Conservation (phyloP, 2,329 filamentous ascomycete species). For the Atkinsonella hypoxylon region DNA sequence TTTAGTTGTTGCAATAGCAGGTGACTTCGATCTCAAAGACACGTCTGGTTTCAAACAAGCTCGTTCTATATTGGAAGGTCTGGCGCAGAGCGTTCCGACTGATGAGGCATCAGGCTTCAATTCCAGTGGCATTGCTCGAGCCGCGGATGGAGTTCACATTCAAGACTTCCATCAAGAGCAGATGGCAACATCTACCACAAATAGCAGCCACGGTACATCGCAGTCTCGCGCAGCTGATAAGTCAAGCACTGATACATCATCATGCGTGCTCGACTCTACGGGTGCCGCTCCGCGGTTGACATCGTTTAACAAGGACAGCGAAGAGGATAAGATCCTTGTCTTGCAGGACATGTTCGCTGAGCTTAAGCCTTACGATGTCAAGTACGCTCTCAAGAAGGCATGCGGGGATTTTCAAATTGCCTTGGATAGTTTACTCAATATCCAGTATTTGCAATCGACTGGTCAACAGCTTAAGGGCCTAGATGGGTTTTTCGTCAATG, state of each 20-base stretch:
- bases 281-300: conserved; percentile 18
- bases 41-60: conserved; percentile 40
- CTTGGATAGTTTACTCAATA: conserved; percentile 70
- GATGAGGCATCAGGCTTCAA: conserved; percentile 72
- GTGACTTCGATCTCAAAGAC: conserved; percentile 56
- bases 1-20: conserved; percentile 61
- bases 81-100: conserved; percentile 50
- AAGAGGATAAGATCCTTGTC: conserved; percentile 49
- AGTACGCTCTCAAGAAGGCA: conserved; percentile 54
- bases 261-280: conserved; percentile 12
- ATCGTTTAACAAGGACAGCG: conserved; percentile 28
- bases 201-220: conserved; percentile 16
- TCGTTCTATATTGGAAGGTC: conserved; percentile 45
- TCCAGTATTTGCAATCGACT: conserved; percentile 62
- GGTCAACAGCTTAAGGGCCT: conserved; percentile 57
- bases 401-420: conserved; percentile 55
- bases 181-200: conserved; percentile 15
- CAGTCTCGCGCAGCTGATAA: conserved; percentile 15
- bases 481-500: conserved; percentile 63
- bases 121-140: conserved; percentile 55
- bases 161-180: not conserved
- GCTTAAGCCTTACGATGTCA: conserved; percentile 53
- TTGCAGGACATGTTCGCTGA: conserved; percentile 62
- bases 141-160: conserved; percentile 12
- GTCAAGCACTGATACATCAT: conserved; percentile 16